Conservation (phyloP, 2,329 filamentous ascomycete species). For the Exophiala oligosperma region DNA sequence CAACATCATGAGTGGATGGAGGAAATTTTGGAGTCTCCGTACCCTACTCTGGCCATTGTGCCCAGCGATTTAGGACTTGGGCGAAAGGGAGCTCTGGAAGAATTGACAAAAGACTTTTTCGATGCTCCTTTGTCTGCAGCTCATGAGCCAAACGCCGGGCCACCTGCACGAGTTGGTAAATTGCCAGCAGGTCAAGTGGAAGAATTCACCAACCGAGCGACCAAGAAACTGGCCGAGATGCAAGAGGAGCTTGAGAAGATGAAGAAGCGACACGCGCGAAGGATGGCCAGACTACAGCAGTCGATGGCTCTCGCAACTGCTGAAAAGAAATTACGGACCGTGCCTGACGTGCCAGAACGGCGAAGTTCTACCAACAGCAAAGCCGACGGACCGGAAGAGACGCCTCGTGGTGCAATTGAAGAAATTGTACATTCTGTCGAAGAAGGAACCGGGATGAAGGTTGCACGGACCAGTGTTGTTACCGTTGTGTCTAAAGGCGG, state of each 20-base stretch:
- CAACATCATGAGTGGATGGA: constrained; percentile 99
- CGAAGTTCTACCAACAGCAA: constrained; percentile 12
- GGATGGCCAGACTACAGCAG: constrained; percentile 72
- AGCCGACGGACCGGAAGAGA: constrained; percentile 8
- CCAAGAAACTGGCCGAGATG: constrained; percentile 69
- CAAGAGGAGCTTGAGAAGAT: constrained; percentile 81
- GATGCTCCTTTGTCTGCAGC: constrained; percentile 54
- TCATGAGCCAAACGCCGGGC: constrained; percentile 30
- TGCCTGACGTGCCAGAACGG: constrained; percentile 49
- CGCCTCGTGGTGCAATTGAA: constrained; percentile 52
- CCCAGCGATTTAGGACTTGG: constrained; percentile 86
- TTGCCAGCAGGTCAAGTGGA: constrained; percentile 76
- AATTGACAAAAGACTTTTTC: constrained; percentile 82
- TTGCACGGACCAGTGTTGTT: constrained; percentile 64
- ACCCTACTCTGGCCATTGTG: constrained; percentile 78
- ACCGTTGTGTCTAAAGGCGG: constrained; percentile 77
- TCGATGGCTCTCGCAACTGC: constrained; percentile 69
- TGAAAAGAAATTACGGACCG: constrained; percentile 71
- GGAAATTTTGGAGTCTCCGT: constrained; percentile 88
- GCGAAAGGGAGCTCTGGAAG: constrained; percentile 75
- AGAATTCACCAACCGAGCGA: constrained; percentile 78
- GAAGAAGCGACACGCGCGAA: constrained; percentile 74
- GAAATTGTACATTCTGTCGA: constrained; percentile 77
- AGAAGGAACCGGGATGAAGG: constrained; percentile 64
- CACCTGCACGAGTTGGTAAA: constrained; percentile 53